Evolutionary conservation across 495 filamentous ascomycete species (phyloP).

Genomic region (Hypoxylon rickii): DNA sequence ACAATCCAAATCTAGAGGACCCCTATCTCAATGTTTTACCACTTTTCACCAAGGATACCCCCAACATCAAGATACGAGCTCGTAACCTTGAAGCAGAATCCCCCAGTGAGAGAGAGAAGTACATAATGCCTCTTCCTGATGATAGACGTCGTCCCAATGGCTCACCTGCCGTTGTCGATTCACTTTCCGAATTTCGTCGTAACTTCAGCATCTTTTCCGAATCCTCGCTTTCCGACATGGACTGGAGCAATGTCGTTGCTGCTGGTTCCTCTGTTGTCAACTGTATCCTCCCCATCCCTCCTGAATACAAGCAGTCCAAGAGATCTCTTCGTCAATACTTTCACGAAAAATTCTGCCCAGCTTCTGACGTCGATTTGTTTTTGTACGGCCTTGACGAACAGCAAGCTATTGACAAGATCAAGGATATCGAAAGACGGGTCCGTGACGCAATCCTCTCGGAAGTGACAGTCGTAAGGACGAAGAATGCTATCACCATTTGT

Average conservation of each 20-base stretch:
- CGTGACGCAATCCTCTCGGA: conserved; percentile 75
- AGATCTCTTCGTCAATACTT: conserved; percentile 72
- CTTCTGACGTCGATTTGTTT: conserved; percentile 85
- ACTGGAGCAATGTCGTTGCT: conserved; percentile 79
- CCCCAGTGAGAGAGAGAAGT: conserved; percentile 62
- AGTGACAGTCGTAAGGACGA: conserved; percentile 76
- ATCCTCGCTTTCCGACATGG: conserved; percentile 60
- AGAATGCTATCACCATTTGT: conserved; percentile 81
- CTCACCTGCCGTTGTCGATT: conserved; percentile 66
- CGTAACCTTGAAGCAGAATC: conserved; percentile 64
- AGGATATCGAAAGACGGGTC: conserved; percentile 71
- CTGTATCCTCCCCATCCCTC: conserved; percentile 71
- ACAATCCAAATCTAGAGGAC: conserved; percentile 61
- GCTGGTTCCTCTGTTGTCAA: conserved; percentile 79
- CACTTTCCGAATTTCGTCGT: conserved; percentile 68
- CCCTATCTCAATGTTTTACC: conserved; percentile 70
- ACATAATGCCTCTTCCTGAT: conserved; percentile 69
- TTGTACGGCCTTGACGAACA: conserved; percentile 75
- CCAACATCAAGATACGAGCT: conserved; percentile 62
- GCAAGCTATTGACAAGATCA: conserved; percentile 79
- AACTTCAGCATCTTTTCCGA: conserved; percentile 84
- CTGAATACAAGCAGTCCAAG: conserved; percentile 65
- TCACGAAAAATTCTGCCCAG: conserved; percentile 75
- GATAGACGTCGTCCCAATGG: conserved; percentile 62
- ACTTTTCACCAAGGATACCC: conserved; percentile 64